A percentile compares a stretch with the other conserved stretches of the same genome.
Conservation (phyloP, 768 basidiomycete species). For the Auricularia sp. region DNA sequence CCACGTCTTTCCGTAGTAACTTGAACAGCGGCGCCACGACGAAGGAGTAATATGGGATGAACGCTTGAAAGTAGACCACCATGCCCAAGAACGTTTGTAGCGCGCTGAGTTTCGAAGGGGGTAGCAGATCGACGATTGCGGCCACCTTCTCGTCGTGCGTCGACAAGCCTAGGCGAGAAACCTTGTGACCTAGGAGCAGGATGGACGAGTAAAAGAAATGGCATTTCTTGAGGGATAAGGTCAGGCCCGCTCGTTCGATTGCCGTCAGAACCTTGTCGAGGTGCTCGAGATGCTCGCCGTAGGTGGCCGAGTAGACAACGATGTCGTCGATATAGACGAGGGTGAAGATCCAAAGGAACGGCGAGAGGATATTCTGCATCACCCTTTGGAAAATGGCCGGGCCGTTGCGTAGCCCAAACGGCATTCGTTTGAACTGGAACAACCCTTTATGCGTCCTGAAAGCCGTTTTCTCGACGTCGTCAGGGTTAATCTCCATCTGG, state of each 20-base stretch:
- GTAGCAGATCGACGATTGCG: constrained; percentile 21
- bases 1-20: too few relatives aligned
- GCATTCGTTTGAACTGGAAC: constrained; percentile 33
- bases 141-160: constrained; percentile 29
- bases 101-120: constrained; percentile 18
- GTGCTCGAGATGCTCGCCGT: constrained; percentile 21
- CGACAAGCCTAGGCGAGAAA: constrained; percentile 13
- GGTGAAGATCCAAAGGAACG: too few relatives aligned
- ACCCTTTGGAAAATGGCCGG: constrained; percentile 21
- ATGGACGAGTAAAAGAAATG: constrained; percentile 26
- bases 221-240: constrained; percentile 27
- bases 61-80: constrained; percentile 29
- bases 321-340: constrained; percentile 19
- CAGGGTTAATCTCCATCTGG: constrained; percentile 23
- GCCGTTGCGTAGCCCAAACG: constrained; percentile 25
- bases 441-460: constrained; percentile 32
- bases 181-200: constrained; percentile 21
- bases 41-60: constrained; percentile 13
- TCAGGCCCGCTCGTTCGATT: constrained; percentile 21
- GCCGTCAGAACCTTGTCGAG: constrained; percentile 13
- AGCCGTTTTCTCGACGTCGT: constrained; percentile 26
- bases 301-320: constrained; percentile 22
- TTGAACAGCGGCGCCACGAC: constrained; percentile 6
- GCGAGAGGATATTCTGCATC: too few relatives aligned
- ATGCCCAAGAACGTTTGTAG: constrained; percentile 28